A percentile compares a stretch with the other conserved stretches of the same genome.
Conservation (phyloP, 169 alveolate species). For the Ichthyophthirius multifiliis region DNA sequence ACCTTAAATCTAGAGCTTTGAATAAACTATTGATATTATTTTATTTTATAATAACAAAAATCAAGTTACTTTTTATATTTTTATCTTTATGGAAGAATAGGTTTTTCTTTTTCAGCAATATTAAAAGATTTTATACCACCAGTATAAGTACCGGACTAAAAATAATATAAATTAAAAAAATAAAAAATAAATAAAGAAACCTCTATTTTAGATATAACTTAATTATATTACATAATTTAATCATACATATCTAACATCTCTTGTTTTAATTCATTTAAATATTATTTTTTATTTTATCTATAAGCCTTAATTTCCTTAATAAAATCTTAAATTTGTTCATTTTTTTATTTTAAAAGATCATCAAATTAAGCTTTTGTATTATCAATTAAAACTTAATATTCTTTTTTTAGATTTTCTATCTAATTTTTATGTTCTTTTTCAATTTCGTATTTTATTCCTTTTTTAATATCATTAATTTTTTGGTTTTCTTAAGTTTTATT, state of each 20-base stretch:
- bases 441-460: no score
- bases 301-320: slow-evolving; percentile 14
- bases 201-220: slow-evolving; percentile 23
- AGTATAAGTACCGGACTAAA: slow-evolving; percentile 14
- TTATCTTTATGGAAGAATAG: slow-evolving; percentile 15
- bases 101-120: slow-evolving; percentile 29
- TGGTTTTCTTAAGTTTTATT: no score
- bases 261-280: slow-evolving; percentile 18
- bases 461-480: no score
- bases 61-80: slow-evolving; percentile 37
- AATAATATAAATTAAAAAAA: neutral
- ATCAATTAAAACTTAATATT: no score
- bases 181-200: neutral
- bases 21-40: neutral
- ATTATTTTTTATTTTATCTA: slow-evolving; percentile 28
- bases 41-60: neutral
- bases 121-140: slow-evolving; percentile 31
- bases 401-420: no score
- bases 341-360: slow-evolving; percentile 21
- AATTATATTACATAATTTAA: neutral
- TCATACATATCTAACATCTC: slow-evolving; percentile 28
- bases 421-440: no score
- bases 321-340: slow-evolving; percentile 30
- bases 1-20: slow-evolving; percentile 19
- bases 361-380: no score